Percentiles rank a stretch among this genome's conserved stretches.
These are phyloP conservation scores for Trichoderma polysporum DNA, from an alignment of 2,329 filamentous ascomycete genomes.

Conservation along the genomic window DNA sequence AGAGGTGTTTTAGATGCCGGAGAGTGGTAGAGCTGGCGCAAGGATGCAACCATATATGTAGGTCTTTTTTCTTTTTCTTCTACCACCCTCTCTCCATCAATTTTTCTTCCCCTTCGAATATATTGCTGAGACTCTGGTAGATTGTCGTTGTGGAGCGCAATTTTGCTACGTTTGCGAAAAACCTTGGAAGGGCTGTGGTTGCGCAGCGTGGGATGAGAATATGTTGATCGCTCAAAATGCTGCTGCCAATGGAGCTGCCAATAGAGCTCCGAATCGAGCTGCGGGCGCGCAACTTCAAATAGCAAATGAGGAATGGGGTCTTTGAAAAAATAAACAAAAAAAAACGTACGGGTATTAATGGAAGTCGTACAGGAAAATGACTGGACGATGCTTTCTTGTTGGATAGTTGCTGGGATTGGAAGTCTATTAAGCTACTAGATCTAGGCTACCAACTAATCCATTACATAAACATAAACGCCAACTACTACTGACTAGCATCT, in stretches of 20 bases:
- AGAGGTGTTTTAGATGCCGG: slow-evolving; percentile 72
- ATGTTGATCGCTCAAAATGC: background rate
- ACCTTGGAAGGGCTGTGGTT: slow-evolving; percentile 81
- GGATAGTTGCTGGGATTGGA: background rate
- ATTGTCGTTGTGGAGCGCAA: slow-evolving; percentile 71
- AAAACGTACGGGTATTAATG: background rate
- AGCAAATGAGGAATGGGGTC: background rate
- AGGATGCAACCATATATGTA: slow-evolving; percentile 86
- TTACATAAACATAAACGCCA: background rate
- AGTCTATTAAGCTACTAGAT: background rate
- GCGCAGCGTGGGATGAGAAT: slow-evolving; percentile 34
- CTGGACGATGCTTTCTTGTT: background rate
- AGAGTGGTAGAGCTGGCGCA: slow-evolving; percentile 75
- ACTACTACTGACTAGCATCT: background rate
- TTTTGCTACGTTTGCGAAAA: slow-evolving; percentile 84
- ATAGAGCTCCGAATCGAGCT: too few relatives aligned
- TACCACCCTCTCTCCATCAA: background rate
- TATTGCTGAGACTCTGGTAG: slow-evolving; percentile 28
- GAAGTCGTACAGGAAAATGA: background rate
- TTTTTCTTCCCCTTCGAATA: background rate
- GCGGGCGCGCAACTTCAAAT: background rate
- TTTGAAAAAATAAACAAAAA: background rate
- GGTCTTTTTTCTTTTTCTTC: slow-evolving; percentile 47
- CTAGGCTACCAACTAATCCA: background rate
- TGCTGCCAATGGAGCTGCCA: background rate